phyloP scores from a whole-genome alignment of 1,284 basidiomycete species.

The Lignosus rhinocerotis region DNA sequence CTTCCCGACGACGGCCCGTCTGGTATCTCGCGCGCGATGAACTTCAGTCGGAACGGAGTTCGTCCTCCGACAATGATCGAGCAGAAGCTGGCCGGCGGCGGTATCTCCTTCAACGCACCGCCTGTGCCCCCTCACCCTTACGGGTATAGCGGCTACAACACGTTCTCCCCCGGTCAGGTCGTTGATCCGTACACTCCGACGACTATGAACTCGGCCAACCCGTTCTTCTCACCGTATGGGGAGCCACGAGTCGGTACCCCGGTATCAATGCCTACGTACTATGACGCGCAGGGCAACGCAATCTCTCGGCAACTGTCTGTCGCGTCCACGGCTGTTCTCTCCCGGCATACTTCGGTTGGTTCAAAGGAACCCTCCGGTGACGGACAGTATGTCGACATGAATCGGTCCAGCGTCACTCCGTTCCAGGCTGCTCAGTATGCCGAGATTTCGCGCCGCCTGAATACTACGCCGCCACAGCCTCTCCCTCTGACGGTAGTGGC shows the following conservation, averaged over 20 bases:
- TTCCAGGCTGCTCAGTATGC: conserved; percentile 73
- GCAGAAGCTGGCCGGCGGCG: conserved; percentile 29
- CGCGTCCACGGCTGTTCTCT: conserved; percentile 18
- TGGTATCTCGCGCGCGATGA: conserved; percentile 19
- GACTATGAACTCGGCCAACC: conserved; percentile 30
- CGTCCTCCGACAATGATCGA: conserved; percentile 36
- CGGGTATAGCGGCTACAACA: conserved; percentile 27
- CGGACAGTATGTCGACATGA: conserved; percentile 59
- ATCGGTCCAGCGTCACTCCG: conserved; percentile 67
- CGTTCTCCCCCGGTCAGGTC: conserved; percentile 27
- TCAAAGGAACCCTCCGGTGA: conserved; percentile 17
- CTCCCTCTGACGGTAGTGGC: conserved; percentile 35
- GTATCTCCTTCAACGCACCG: conserved; percentile 10
- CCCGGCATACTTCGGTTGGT: conserved; percentile 19
- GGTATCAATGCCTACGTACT: conserved; percentile 30
- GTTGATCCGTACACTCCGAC: conserved; percentile 23
- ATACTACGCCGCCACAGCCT: conserved; percentile 43
- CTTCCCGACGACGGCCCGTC: conserved; percentile 48
- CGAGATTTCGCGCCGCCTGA: conserved; percentile 62
- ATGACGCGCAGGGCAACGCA: conserved; percentile 25
- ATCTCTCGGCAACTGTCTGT: conserved; percentile 28
- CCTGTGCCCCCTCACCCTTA: conserved; percentile 16
- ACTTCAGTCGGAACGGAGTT: conserved; percentile 19
- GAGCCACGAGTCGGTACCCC: conserved; percentile 36
- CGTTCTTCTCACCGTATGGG: conserved; percentile 38